A percentile compares a stretch with the other conserved stretches of the same genome.
phyloP scores from a whole-genome alignment of 2,329 filamentous ascomycete genomes.

The Aspergillus sp. region DNA sequence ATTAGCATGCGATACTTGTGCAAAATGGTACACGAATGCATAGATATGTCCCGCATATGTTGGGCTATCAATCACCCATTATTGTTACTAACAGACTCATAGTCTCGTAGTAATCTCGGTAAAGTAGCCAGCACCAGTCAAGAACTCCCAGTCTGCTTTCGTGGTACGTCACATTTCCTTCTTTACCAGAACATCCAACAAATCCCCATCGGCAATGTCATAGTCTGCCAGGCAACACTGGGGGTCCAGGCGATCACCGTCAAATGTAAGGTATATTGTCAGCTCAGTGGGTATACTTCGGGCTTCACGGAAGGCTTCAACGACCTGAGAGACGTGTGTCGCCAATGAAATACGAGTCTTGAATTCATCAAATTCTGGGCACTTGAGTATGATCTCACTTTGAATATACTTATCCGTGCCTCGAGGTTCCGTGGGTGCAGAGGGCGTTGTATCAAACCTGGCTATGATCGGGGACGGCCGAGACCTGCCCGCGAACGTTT shows the following conservation, averaged over 20 bases:
- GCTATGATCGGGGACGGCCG: not conserved
- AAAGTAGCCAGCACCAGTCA: not conserved
- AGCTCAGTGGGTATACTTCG: slow-evolving; percentile 53
- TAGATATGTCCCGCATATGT: not conserved
- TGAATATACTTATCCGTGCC: not conserved
- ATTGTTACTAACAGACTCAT: not conserved
- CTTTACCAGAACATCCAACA: slow-evolving; percentile 70
- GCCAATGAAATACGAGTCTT: slow-evolving; percentile 45
- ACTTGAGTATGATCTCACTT: slow-evolving; percentile 48
- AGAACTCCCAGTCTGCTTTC: not conserved
- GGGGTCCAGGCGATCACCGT: slow-evolving; percentile 69
- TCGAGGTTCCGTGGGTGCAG: not conserved
- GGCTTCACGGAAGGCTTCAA: slow-evolving; percentile 60
- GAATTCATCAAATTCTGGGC: slow-evolving; percentile 52
- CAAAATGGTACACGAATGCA: not conserved
- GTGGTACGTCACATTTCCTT: slow-evolving; percentile 23
- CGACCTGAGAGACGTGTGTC: slow-evolving; percentile 63
- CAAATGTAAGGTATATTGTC: slow-evolving; percentile 66
- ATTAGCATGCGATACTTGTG: not conserved
- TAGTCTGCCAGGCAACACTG: slow-evolving; percentile 62
- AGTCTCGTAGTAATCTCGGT: no score
- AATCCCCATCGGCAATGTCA: slow-evolving; percentile 73
- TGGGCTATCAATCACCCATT: not conserved
- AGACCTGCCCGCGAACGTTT: slow-evolving; percentile 30
- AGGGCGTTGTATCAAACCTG: not conserved